Base-by-base conservation (phyloP, 1,284 basidiomycete genomes). In the Meira nashicola region DNA sequence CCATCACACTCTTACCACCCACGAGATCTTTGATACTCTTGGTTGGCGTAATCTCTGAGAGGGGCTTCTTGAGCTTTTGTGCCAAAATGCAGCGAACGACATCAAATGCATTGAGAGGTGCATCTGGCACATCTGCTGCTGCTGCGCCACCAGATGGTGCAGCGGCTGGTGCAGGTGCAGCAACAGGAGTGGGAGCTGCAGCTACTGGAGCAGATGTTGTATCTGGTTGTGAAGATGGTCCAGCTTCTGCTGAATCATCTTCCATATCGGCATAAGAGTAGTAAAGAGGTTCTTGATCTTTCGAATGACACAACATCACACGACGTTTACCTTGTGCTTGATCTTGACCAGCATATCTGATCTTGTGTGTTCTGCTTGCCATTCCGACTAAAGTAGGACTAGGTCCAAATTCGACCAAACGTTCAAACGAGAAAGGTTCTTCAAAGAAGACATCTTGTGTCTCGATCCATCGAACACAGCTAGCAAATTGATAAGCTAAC, bases 11-110 rank as follows among this genome's bases (percentile, higher is more conserved):
- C 82, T 98, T 98, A 68, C 95, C 95, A 44, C 92, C 92, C 54
- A 96, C 92, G 62, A 97, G 87, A 77, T 98, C 94, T 81, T 97
- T 97, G 83, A 98, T 93, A 1, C 92, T 89, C 80, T 98, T 98
- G 66, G 86, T 85, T n/a, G 92, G 83, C 2, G 92, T 89, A 57
- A 98, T 83, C 71, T 97, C 94, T 55, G 87, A 84, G 39, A 92
- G 84, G 63, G 83, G 85, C 84, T 97, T 98, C 87, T 98, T 98
- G 76, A 98, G 83, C 82, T 98, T 97, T 82, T 98, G 94, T 1
- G 94, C 92, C 62, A 98, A 88, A 78, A 98, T 88, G 71, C 87
- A 85, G 53, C 86, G 84, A 41, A 98, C 85, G 28, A 94, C 89
- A 67, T 98, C 94, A 70, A 88, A 82, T 6, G 94, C 90, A 80